phyloP scores from a whole-genome alignment of 495 filamentous ascomycete genomes.

The Penicillium waksmanii region DNA sequence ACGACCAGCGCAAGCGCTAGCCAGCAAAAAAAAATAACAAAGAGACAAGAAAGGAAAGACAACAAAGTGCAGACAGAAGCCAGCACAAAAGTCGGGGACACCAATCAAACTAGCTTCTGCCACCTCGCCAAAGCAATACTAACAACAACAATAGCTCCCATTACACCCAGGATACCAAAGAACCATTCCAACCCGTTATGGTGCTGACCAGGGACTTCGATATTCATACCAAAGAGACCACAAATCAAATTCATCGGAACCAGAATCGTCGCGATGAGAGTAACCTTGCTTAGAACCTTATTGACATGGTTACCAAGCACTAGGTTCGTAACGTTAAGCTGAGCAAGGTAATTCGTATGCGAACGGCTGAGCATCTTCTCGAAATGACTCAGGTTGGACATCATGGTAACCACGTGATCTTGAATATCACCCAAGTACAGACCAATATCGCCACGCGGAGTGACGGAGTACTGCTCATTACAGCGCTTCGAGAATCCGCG shows the following conservation, averaged over 20 bases:
- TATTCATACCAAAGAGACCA: constrained; percentile 98
- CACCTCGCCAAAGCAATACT: constrained; percentile 53
- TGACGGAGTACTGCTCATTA: constrained; percentile 94
- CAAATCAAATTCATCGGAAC: constrained; percentile 96
- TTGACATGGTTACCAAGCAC: constrained; percentile 80
- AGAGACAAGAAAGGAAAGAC: no score
- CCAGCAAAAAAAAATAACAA: no score
- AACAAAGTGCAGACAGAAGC: no score
- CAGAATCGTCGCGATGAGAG: constrained; percentile 90
- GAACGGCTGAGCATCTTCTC: constrained; percentile 95
- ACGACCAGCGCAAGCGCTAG: no score
- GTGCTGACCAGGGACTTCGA: constrained; percentile 72
- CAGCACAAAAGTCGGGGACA: no score
- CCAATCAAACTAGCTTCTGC: constrained; percentile 44
- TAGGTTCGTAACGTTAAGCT: constrained; percentile 89
- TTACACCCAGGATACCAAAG: constrained; percentile 75
- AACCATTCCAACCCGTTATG: constrained; percentile 66
- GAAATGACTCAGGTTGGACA: constrained; percentile 90
- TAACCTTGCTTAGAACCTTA: constrained; percentile 88
- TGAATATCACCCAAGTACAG: constrained; percentile 96
- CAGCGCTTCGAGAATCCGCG: constrained; percentile 97
- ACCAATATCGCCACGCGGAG: constrained; percentile 92
- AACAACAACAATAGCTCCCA: constrained; percentile 61
- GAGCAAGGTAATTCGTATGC: constrained; percentile 96
- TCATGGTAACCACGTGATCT: constrained; percentile 99